Evolutionary conservation across 2,329 filamentous ascomycete species (phyloP).

Genomic region (Pseudocercospora eumusae): DNA sequence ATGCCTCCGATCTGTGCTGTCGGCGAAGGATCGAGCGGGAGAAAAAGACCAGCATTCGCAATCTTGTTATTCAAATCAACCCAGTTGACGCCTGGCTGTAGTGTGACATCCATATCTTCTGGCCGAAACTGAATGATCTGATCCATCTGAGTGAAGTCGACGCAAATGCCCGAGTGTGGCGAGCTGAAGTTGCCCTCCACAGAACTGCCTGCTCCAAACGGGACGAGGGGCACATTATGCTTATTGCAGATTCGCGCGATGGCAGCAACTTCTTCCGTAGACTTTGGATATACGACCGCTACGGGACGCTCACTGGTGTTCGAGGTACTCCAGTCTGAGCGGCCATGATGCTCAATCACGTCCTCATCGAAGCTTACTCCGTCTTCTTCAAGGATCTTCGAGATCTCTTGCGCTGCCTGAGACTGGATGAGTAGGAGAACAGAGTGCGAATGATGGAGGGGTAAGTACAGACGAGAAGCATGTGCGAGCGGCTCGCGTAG

Average conservation of each 20-base stretch:
- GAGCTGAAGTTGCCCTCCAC: constrained; percentile 89
- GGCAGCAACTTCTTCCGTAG: constrained; percentile 23
- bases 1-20: constrained; percentile 77
- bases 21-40: constrained; percentile 83
- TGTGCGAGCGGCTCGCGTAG: constrained; percentile 22
- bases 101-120: constrained; percentile 88
- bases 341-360: constrained; percentile 29
- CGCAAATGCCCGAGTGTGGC: constrained; percentile 80
- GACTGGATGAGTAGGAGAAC: neutral
- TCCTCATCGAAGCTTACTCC: constrained; percentile 28
- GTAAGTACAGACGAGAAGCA: constrained; percentile 22
- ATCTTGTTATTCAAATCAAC: constrained; percentile 80
- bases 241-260: constrained; percentile 25
- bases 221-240: constrained; percentile 26
- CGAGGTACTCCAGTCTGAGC: constrained; percentile 28
- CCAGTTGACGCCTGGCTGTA: constrained; percentile 91
- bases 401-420: constrained; percentile 26
- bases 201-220: constrained; percentile 28
- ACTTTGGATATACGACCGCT: constrained; percentile 27
- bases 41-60: constrained; percentile 76
- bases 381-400: constrained; percentile 18
- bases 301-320: constrained; percentile 26
- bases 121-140: constrained; percentile 75
- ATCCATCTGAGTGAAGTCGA: constrained; percentile 89
- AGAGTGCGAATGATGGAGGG: neutral